phyloP scores from a whole-genome alignment of 2,329 filamentous ascomycete genomes.

The Cordyceps pruinosa region DNA sequence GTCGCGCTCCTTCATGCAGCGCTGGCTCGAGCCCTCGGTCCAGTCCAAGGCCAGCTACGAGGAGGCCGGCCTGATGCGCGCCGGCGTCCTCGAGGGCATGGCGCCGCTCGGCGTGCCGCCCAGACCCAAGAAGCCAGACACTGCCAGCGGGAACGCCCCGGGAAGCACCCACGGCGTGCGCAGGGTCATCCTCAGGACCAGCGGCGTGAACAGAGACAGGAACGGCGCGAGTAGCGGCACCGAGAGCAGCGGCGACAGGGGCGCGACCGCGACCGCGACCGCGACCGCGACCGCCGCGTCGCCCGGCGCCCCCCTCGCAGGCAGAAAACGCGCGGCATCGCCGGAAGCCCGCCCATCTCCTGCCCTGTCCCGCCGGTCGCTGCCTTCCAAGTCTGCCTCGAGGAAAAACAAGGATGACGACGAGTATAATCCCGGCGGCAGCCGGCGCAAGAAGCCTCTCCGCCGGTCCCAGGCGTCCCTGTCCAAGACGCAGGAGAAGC shows the following conservation, averaged over 20 bases:
- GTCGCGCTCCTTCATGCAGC: slow-evolving; percentile 45
- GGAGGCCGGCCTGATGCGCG: slow-evolving; percentile 66
- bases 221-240: slow-evolving; percentile 17
- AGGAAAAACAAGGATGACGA: slow-evolving; percentile 33
- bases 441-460: slow-evolving; percentile 22
- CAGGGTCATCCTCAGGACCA: slow-evolving; percentile 41
- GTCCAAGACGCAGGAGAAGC: slow-evolving; percentile 17
- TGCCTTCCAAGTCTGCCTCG: slow-evolving; percentile 17
- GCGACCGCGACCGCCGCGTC: not conserved
- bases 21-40: slow-evolving; percentile 52
- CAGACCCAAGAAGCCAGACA: slow-evolving; percentile 39
- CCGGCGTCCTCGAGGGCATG: slow-evolving; percentile 78
- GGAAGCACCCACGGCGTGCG: slow-evolving; percentile 24
- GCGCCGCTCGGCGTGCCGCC: slow-evolving; percentile 70
- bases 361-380: slow-evolving; percentile 20
- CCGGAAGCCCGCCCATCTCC: slow-evolving; percentile 1
- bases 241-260: slow-evolving; percentile 15
- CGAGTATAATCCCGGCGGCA: slow-evolving; percentile 37
- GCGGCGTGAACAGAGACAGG: slow-evolving; percentile 20
- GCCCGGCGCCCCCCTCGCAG: slow-evolving; percentile 4
- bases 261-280: not conserved
- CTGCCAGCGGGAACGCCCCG: slow-evolving; percentile 16
- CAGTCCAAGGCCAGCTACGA: slow-evolving; percentile 65
- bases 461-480: not conserved
- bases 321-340: slow-evolving; percentile 13